Evolutionary conservation across 2,329 filamentous ascomycete species (phyloP), one percentile per base, ranked within the genome.

Genomic region (Chrysoporthe austroafricana): DNA sequence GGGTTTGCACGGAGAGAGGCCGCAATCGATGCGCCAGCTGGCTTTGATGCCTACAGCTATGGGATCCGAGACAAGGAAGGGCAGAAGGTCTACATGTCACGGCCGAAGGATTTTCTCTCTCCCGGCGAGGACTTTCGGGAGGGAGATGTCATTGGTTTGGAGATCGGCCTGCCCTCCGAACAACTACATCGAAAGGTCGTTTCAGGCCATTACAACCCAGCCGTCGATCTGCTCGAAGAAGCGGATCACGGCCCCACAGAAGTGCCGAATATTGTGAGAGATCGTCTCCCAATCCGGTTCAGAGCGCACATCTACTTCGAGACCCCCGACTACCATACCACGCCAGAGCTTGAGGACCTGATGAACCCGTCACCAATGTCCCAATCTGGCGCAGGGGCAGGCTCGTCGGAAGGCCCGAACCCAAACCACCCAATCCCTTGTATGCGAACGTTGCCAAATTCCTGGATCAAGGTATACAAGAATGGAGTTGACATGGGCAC

Each of bases 231-330:
- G 0, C 80, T 84, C 52, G 86, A 90, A 71, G 88, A 90, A 57
- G 83, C 86, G 4, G 79, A 82, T 11, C 78, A 82, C 21, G 77
- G 82, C 2, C 83, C 85, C 0, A 84, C 86, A n/a, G 85, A 87
- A 69, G 86, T 86, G 0, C 81, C 88, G 18, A 96, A 98, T 77
- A 91, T 98, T 70, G 92, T 99, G 69, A 93, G 96, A 70, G 96
- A 99, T 78, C 92, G 96, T 61, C 93, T 97, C 57, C 94, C 96
- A 0, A 97, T 98, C 72, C 90, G 94, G 11, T 96, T 97, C 83
- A 97, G 97, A 79, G 89, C 91, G 54, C 93, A 96, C 77, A 91
- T 94, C 64, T 97, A 96, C 81, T 97, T 97, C 78, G 95, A 98
- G 79, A 91, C 93, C 76, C 91, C 94, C 71, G 94, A 97, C 76